Percentiles rank a stretch among this genome's conserved stretches.
These are phyloP conservation scores for Dactylellina cionopaga DNA, from an alignment of 2,329 filamentous ascomycete genomes.

Conservation along the genomic window DNA sequence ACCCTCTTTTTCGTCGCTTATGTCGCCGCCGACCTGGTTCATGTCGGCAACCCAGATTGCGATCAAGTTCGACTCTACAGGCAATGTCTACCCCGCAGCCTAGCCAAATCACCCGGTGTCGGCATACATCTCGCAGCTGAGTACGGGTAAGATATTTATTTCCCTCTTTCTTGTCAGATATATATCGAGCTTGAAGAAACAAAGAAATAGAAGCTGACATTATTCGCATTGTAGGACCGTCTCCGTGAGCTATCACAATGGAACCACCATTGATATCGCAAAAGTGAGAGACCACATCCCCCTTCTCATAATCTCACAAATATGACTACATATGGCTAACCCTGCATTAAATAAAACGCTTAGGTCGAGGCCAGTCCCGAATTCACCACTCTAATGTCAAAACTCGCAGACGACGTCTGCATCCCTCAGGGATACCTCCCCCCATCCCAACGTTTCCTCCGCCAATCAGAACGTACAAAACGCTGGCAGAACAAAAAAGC, in stretches of 20 bases:
- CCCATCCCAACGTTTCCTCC: neutral
- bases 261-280: conserved; percentile 13
- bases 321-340: too few relatives aligned
- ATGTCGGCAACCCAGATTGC: conserved; percentile 15
- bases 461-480: neutral
- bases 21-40: conserved; percentile 8
- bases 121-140: conserved; percentile 20
- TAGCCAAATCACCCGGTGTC: conserved; percentile 1
- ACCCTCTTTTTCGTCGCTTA: neutral
- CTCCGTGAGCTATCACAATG: conserved; percentile 19
- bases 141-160: conserved; percentile 11
- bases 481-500: neutral
- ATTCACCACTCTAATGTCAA: neutral
- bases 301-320: too few relatives aligned
- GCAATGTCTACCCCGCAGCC: conserved; percentile 25
- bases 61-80: neutral
- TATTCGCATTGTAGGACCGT: neutral
- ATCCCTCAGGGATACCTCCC: neutral
- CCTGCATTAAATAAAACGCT: too few relatives aligned
- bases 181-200: neutral
- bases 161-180: neutral
- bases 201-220: neutral
- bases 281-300: too few relatives aligned
- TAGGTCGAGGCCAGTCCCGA: conserved; percentile 5
- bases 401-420: neutral